phyloP scores from a whole-genome alignment of 345 rosid species.

The Schrenkiella parvula region DNA sequence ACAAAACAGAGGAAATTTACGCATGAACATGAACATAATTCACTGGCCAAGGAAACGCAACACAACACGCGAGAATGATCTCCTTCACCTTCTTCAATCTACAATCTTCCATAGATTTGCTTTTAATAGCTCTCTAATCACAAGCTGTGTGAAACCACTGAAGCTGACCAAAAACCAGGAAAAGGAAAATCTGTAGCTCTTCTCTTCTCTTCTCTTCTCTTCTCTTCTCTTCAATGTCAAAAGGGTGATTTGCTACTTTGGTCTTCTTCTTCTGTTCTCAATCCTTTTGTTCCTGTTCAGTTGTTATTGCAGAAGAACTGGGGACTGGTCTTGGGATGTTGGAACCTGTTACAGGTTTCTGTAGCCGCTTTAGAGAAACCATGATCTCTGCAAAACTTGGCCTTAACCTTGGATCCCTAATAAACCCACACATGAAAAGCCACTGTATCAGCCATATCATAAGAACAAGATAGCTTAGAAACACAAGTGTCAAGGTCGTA shows the following conservation, averaged over 20 bases:
- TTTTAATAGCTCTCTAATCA: not conserved
- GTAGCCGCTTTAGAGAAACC: constrained; percentile 81
- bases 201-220: too few species aligned
- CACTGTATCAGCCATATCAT: constrained; percentile 10
- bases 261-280: not conserved
- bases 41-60: constrained; percentile 1
- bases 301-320: constrained; percentile 10
- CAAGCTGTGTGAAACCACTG: constrained; percentile 11
- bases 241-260: constrained; percentile 9
- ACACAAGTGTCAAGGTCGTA: not conserved
- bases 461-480: not conserved
- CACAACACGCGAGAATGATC: not conserved
- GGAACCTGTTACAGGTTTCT: constrained; percentile 57
- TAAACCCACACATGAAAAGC: constrained; percentile 1
- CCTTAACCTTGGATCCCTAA: constrained; percentile 79
- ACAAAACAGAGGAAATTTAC: constrained; percentile 15
- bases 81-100: not conserved
- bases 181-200: not conserved
- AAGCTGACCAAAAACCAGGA: not conserved
- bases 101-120: not conserved
- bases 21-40: constrained; percentile 8
- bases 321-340: constrained; percentile 43
- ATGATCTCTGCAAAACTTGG: constrained; percentile 90
- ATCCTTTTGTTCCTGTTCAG: constrained; percentile 27
- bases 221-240: too few species aligned